Percentiles rank a stretch among this genome's conserved stretches.
phyloP scores from a whole-genome alignment of 495 filamentous ascomycete genomes.

The Schizothecium vesticola region DNA sequence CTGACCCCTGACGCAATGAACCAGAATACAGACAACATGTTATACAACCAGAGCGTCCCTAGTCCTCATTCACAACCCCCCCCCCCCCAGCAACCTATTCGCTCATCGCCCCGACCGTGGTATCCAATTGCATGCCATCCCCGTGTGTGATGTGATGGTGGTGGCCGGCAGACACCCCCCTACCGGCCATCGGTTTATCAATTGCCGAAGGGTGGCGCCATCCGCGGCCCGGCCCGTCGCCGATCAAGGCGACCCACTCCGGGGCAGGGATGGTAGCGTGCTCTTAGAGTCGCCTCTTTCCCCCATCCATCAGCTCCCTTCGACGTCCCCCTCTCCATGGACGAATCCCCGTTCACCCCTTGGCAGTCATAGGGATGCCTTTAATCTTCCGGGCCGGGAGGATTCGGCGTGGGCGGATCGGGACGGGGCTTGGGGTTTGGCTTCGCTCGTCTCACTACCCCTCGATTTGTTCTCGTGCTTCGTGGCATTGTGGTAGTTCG shows the following conservation, averaged over 20 bases:
- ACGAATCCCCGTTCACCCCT: neutral
- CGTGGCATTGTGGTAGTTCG: constrained; percentile 11
- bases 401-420: constrained; percentile 27
- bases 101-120: neutral
- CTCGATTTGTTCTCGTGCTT: neutral
- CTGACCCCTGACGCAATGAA: neutral
- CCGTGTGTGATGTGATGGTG: neutral
- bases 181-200: neutral
- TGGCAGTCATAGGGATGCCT: neutral
- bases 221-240: constrained; percentile 21
- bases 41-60: neutral
- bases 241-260: constrained; percentile 19
- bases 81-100: neutral
- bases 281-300: neutral
- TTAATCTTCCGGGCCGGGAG: constrained; percentile 23
- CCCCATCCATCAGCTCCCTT: neutral
- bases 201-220: constrained; percentile 14
- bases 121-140: neutral
- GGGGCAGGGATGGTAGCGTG: constrained; percentile 3
- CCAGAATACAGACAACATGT: neutral
- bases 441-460: constrained; percentile 10
- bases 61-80: no score
- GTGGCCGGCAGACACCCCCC: neutral
- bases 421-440: constrained; percentile 28
- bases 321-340: neutral